Evolutionary conservation across 495 filamentous ascomycete species (phyloP).

Genomic region (Xylaria castorea): DNA sequence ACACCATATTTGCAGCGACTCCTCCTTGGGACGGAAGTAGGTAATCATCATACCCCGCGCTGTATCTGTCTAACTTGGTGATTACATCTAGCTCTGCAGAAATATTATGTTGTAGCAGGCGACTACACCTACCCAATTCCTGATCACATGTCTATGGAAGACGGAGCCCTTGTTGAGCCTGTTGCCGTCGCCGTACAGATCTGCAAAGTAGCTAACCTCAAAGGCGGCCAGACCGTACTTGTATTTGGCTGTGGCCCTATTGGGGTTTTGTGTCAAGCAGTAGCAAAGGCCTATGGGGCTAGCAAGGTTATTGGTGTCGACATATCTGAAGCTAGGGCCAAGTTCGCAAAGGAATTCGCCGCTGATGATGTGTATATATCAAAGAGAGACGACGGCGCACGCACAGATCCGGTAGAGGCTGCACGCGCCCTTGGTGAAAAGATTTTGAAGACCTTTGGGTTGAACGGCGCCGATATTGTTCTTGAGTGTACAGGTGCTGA

Average conservation of each 20-base stretch:
- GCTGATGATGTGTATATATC: slow-evolving; percentile 55
- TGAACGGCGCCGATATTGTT: slow-evolving; percentile 61
- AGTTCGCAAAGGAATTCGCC: slow-evolving; percentile 59
- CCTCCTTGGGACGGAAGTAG: slow-evolving; percentile 59
- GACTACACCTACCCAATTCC: slow-evolving; percentile 65
- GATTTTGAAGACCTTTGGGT: slow-evolving; percentile 51
- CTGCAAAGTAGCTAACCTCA: slow-evolving; percentile 53
- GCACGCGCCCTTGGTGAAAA: slow-evolving; percentile 50
- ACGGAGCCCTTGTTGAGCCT: slow-evolving; percentile 62
- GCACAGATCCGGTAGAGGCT: slow-evolving; percentile 35
- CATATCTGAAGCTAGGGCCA: slow-evolving; percentile 57
- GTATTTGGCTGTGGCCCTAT: slow-evolving; percentile 64
- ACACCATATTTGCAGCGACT: slow-evolving; percentile 61
- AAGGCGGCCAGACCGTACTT: slow-evolving; percentile 57
- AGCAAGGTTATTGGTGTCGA: slow-evolving; percentile 61
- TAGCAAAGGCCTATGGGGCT: slow-evolving; percentile 61
- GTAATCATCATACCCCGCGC: neutral
- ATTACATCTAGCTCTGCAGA: slow-evolving; percentile 47
- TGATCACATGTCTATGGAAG: slow-evolving; percentile 52
- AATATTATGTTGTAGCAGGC: slow-evolving; percentile 60
- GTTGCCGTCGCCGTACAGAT: slow-evolving; percentile 64
- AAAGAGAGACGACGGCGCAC: neutral
- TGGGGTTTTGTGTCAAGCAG: slow-evolving; percentile 60
- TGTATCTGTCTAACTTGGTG: neutral
- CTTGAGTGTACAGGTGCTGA: slow-evolving; percentile 66